Evolutionary conservation across 352 stramenopile genomes (phyloP).

Genomic region (Globisporangium barbulae): DNA sequence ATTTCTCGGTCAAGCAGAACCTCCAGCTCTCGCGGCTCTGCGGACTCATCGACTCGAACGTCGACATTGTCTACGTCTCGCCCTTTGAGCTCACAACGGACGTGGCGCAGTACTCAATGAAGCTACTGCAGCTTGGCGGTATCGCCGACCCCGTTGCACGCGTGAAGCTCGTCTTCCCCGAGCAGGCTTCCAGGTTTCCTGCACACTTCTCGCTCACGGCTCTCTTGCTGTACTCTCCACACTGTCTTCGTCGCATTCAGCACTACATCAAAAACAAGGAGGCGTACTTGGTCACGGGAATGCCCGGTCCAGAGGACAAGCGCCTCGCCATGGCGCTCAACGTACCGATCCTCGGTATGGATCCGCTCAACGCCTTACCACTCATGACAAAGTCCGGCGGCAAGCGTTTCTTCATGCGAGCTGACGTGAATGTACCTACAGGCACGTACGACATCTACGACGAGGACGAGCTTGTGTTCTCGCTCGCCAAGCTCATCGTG

Average conservation of each 20-base stretch:
- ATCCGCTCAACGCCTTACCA: slow-evolving; percentile 40
- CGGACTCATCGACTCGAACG: slow-evolving; percentile 59
- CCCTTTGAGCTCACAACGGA: slow-evolving; percentile 78
- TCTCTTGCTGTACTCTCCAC: slow-evolving; percentile 81
- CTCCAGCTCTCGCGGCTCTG: slow-evolving; percentile 78
- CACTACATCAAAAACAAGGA: slow-evolving; percentile 54
- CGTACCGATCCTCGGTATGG: slow-evolving; percentile 72
- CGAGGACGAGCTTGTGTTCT: slow-evolving; percentile 78
- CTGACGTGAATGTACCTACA: slow-evolving; percentile 83
- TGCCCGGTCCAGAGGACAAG: slow-evolving; percentile 77
- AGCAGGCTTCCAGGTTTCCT: slow-evolving; percentile 79
- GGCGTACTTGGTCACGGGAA: slow-evolving; percentile 74
- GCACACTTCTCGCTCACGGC: slow-evolving; percentile 79
- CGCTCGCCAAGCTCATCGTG: slow-evolving; percentile 85
- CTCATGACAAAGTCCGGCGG: slow-evolving; percentile 73
- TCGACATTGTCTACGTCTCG: slow-evolving; percentile 88
- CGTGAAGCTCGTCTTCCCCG: slow-evolving; percentile 81
- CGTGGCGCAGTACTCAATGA: slow-evolving; percentile 79
- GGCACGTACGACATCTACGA: slow-evolving; percentile 90
- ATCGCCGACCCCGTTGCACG: slow-evolving; percentile 51
- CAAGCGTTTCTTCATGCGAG: slow-evolving; percentile 80
- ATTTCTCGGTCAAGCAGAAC: slow-evolving; percentile 78
- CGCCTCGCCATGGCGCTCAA: slow-evolving; percentile 70
- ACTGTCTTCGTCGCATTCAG: slow-evolving; percentile 67
- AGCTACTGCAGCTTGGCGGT: slow-evolving; percentile 79